Percentiles rank a stretch among this genome's conserved stretches.
phyloP scores from a whole-genome alignment of 305 asterid species.

The Coffea humblotiana region DNA sequence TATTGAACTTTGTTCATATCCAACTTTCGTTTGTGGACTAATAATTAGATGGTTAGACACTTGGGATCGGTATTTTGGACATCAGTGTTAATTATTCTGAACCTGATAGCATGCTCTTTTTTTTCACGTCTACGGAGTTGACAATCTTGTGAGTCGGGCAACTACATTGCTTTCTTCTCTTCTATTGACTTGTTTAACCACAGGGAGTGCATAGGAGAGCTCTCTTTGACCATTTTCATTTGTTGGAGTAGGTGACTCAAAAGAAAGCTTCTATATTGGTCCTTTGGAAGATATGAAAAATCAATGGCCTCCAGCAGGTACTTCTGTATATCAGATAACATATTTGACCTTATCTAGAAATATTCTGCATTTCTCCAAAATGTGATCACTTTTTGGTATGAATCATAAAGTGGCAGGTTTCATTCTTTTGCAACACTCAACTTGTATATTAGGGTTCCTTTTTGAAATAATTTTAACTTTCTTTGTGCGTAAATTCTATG shows the following conservation, averaged over 20 bases:
- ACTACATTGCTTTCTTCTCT: not conserved
- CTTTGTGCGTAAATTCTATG: slow-evolving; percentile 1
- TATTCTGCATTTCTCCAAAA: not conserved
- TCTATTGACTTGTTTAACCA: slow-evolving; percentile 9
- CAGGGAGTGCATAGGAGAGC: not conserved
- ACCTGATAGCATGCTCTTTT: not conserved
- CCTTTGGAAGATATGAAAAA: slow-evolving; percentile 42
- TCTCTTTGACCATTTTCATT: slow-evolving; percentile 7
- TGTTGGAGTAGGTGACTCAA: slow-evolving; percentile 50
- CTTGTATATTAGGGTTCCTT: not conserved
- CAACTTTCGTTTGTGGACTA: not conserved
- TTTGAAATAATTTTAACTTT: not conserved
- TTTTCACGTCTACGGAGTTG: not conserved
- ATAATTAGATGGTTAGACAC: not conserved
- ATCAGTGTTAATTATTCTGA: not conserved
- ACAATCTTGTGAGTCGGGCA: not conserved
- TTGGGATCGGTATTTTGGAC: not conserved
- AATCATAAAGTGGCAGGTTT: not conserved
- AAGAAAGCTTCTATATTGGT: slow-evolving; percentile 59
- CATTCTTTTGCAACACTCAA: not conserved
- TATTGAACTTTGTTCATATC: not conserved
- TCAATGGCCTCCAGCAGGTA: slow-evolving; percentile 69
- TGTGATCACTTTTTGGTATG: not conserved
- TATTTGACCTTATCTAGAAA: slow-evolving; percentile 6
- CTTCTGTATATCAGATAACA: not conserved